Percentiles rank a stretch among this genome's conserved stretches.
These are phyloP conservation scores for Coleophoma eucalyptorum DNA, from an alignment of 2,329 filamentous ascomycete species.

Conservation along the genomic window DNA sequence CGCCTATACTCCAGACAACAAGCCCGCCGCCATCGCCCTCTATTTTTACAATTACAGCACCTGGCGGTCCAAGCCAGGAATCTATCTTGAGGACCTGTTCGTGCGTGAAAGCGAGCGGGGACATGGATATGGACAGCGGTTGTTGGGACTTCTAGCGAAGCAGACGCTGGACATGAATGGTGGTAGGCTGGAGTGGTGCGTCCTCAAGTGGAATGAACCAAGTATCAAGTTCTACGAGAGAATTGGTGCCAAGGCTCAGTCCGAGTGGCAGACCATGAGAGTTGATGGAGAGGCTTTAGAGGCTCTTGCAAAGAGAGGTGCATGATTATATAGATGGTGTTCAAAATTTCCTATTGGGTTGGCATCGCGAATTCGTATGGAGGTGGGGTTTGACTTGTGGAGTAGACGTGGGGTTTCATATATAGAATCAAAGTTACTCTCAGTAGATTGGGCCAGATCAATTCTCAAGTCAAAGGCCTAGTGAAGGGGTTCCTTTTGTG, in stretches of 20 bases:
- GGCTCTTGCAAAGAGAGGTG: constrained; percentile 43
- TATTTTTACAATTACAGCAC: constrained; percentile 97
- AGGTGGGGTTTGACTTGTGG: background rate
- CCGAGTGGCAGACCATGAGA: constrained; percentile 72
- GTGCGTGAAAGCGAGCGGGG: constrained; percentile 68
- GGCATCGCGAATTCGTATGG: background rate
- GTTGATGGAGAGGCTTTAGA: constrained; percentile 64
- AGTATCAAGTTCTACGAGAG: constrained; percentile 83
- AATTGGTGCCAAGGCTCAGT: constrained; percentile 63
- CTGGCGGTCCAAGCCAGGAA: constrained; percentile 81
- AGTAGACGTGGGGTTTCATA: too few relatives aligned
- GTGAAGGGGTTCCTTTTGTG: too few relatives aligned
- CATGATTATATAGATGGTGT: constrained; percentile 15
- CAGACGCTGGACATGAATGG: constrained; percentile 72
- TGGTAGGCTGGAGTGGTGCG: constrained; percentile 81
- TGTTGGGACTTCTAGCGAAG: constrained; percentile 74
- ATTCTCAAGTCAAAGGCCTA: too few relatives aligned
- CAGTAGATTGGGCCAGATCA: too few relatives aligned
- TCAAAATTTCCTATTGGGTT: background rate
- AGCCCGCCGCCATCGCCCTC: constrained; percentile 71
- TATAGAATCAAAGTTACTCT: too few relatives aligned
- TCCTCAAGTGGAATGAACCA: constrained; percentile 89
- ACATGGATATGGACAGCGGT: constrained; percentile 72
- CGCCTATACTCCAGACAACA: constrained; percentile 45
- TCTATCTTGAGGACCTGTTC: constrained; percentile 94